These are phyloP conservation scores for Pneumocystis oryctolagi DNA, from an alignment of 1,139 yeast genomes.

Conservation along the genomic window DNA sequence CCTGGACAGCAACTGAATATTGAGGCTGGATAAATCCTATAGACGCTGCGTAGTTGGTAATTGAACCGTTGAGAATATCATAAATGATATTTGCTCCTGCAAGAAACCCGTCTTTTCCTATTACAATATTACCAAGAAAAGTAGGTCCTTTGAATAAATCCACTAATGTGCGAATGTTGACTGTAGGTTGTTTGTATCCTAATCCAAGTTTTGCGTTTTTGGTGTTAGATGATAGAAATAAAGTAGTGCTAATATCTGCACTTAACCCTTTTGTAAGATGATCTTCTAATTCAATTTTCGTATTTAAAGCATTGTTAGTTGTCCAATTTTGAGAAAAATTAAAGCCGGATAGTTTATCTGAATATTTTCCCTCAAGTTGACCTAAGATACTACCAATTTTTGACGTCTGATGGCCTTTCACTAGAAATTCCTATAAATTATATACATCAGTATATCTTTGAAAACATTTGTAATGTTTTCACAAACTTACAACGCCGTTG, in stretches of 20 bases:
- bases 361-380: slow-evolving; percentile 78
- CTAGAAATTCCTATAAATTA: slow-evolving; percentile 44
- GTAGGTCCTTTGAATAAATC: slow-evolving; percentile 92
- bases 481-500: slow-evolving; percentile 55
- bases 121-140: slow-evolving; percentile 85
- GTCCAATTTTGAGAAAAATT: slow-evolving; percentile 96
- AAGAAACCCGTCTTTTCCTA: slow-evolving; percentile 92
- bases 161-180: slow-evolving; percentile 88
- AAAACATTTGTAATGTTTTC: neutral
- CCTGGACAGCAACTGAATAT: slow-evolving; percentile 78
- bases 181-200: slow-evolving; percentile 82
- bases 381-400: slow-evolving; percentile 76
- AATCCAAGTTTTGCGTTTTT: slow-evolving; percentile 84
- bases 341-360: slow-evolving; percentile 86
- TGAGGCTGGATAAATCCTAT: slow-evolving; percentile 82
- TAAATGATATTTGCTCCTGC: slow-evolving; percentile 97
- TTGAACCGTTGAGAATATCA: slow-evolving; percentile 83
- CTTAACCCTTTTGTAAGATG: slow-evolving; percentile 90
- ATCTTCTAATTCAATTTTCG: slow-evolving; percentile 86
- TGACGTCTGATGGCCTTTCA: slow-evolving; percentile 74
- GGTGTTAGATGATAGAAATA: slow-evolving; percentile 58
- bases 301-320: slow-evolving; percentile 79
- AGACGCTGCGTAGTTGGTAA: slow-evolving; percentile 88
- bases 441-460: neutral
- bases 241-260: slow-evolving; percentile 79